These are phyloP conservation scores for Trichoderma endophyticum DNA, from an alignment of 2,329 filamentous ascomycete species.

Conservation along the genomic window DNA sequence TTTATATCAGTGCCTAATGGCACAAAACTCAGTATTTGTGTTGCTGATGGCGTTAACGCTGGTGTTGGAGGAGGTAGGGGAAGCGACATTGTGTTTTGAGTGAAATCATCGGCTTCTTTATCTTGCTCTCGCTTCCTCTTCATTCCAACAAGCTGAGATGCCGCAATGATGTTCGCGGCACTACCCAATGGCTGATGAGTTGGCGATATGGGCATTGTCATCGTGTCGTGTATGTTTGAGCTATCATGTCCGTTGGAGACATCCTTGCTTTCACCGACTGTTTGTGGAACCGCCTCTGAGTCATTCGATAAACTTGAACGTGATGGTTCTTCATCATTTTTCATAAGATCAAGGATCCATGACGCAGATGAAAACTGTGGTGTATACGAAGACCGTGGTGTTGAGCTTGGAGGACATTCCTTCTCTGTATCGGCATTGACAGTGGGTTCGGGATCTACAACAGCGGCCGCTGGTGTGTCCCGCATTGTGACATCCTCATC, in stretches of 20 bases:
- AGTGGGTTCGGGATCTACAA: not conserved
- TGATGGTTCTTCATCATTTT: slow-evolving; percentile 4
- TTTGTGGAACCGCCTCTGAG: not conserved
- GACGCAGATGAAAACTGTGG: slow-evolving; percentile 31
- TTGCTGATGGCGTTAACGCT: not conserved
- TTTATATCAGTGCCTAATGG: not conserved
- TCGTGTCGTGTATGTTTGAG: slow-evolving; percentile 6
- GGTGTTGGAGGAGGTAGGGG: slow-evolving; percentile 20
- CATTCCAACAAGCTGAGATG: slow-evolving; percentile 4
- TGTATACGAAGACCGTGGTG: slow-evolving; percentile 24
- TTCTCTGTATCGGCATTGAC: not conserved
- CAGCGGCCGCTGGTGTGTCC: not conserved
- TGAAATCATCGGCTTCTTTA: slow-evolving; percentile 29
- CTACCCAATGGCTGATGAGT: not conserved
- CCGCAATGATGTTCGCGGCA: not conserved
- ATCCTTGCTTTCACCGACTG: not conserved
- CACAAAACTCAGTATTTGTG: not conserved
- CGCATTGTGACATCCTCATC: not conserved
- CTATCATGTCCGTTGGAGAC: not conserved
- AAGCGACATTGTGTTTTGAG: slow-evolving; percentile 33
- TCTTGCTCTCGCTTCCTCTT: slow-evolving; percentile 32
- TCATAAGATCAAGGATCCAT: slow-evolving; percentile 31
- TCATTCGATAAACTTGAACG: not conserved
- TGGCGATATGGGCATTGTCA: slow-evolving; percentile 14
- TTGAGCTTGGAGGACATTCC: not conserved